Percentiles rank a stretch among this genome's conserved stretches.
These are phyloP conservation scores for Aquilaria malaccensis DNA, from an alignment of 345 rosid species.

Conservation along the genomic window DNA sequence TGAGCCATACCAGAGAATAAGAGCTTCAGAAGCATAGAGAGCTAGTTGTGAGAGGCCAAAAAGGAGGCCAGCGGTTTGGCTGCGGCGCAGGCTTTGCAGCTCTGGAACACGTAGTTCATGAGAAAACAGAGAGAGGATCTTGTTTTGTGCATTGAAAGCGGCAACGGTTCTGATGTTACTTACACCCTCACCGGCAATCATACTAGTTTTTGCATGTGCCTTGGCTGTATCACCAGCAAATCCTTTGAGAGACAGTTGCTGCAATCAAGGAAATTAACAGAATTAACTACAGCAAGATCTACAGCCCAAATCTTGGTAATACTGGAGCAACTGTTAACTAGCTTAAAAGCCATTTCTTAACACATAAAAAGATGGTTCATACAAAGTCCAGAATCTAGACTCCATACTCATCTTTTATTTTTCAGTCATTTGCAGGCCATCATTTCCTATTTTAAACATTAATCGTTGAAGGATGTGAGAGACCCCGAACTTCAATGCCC, in stretches of 20 bases:
- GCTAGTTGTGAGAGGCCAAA: constrained; percentile 98
- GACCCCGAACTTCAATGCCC: too few species aligned
- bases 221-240: constrained; percentile 99
- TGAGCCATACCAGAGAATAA: constrained; percentile 94
- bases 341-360: too few species aligned
- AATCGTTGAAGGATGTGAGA: too few species aligned
- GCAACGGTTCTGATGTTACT: constrained; percentile 98
- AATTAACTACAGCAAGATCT: constrained; percentile 9
- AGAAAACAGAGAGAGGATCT: constrained; percentile 75
- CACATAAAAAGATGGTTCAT: background rate
- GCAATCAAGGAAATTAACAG: constrained; percentile 19
- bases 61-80: constrained; percentile 85
- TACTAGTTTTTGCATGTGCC: constrained; percentile 99
- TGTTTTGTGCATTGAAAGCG: constrained; percentile 93
- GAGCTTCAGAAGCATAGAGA: constrained; percentile 90
- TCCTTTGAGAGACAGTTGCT: constrained; percentile 99
- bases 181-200: constrained; percentile 99
- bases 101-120: constrained; percentile 81
- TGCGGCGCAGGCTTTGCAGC: constrained; percentile 58
- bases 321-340: background rate
- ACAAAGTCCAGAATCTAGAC: background rate
- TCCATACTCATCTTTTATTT: background rate
- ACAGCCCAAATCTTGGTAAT: too few species aligned
- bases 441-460: too few species aligned
- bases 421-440: too few species aligned